phyloP scores from a whole-genome alignment of 441 rosid species.

The Pelargonium cotyledonis region DNA sequence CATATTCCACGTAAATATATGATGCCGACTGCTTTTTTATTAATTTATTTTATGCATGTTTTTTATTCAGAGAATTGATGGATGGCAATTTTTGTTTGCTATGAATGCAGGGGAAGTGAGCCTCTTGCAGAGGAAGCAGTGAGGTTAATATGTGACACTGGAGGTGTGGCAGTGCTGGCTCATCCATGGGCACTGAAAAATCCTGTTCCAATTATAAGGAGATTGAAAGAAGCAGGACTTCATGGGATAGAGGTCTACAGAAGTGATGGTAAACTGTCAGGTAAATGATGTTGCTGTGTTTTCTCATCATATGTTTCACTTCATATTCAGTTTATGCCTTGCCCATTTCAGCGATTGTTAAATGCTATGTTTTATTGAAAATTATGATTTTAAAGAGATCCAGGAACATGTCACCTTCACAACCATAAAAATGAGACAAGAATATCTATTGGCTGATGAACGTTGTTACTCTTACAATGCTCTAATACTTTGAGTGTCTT shows the following conservation, averaged over 20 bases:
- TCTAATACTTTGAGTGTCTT: no score
- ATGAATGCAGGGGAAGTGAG: slow-evolving; percentile 64
- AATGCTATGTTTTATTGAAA: no score
- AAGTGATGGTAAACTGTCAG: slow-evolving; percentile 72
- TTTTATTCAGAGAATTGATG: not conserved
- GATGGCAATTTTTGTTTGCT: slow-evolving; percentile 12
- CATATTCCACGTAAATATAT: slow-evolving; percentile 58
- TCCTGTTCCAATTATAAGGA: slow-evolving; percentile 50
- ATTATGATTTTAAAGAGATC: no score
- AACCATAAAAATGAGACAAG: not conserved
- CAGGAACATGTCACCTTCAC: not conserved
- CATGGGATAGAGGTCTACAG: slow-evolving; percentile 85
- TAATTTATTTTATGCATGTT: slow-evolving; percentile 12
- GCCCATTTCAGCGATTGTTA: not conserved
- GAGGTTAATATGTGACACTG: slow-evolving; percentile 58
- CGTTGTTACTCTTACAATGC: no score
- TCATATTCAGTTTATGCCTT: not conserved
- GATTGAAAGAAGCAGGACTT: slow-evolving; percentile 76
- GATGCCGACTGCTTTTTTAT: not conserved
- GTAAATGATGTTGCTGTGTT: slow-evolving; percentile 24
- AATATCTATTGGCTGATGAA: not conserved
- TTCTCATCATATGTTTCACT: not conserved
- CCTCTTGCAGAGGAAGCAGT: slow-evolving; percentile 75
- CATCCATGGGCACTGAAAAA: slow-evolving; percentile 98
- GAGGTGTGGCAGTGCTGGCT: slow-evolving; percentile 89